phyloP scores from a whole-genome alignment of 805 yeast genomes.

The Candida cerambycidarum region DNA sequence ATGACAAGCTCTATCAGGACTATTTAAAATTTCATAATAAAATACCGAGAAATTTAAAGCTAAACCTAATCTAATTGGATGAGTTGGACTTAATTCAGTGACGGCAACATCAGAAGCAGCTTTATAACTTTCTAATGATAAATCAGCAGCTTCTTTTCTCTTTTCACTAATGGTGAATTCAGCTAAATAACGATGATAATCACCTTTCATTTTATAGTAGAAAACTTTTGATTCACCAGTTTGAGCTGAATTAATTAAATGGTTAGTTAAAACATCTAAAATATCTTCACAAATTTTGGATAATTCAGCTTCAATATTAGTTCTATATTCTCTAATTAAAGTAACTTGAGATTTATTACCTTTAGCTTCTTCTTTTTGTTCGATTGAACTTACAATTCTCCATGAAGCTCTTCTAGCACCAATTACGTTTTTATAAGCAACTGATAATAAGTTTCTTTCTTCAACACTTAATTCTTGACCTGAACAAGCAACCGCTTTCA shows the following conservation, averaged over 20 bases:
- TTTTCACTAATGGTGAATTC: slow-evolving; percentile 91
- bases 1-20: slow-evolving; percentile 98
- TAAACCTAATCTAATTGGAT: slow-evolving; percentile 96
- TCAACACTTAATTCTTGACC: slow-evolving; percentile 96
- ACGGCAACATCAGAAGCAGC: slow-evolving; percentile 96
- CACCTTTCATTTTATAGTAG: slow-evolving; percentile 99
- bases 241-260: slow-evolving; percentile 90
- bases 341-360: slow-evolving; percentile 89
- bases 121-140: slow-evolving; percentile 91
- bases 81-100: slow-evolving; percentile 96
- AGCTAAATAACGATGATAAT: slow-evolving; percentile 97
- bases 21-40: slow-evolving; percentile 96
- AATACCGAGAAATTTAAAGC: slow-evolving; percentile 97
- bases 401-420: slow-evolving; percentile 99
- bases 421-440: slow-evolving; percentile 96
- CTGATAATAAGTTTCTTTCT: slow-evolving; percentile 95
- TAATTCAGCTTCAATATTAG: slow-evolving; percentile 90
- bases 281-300: slow-evolving; percentile 93
- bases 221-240: slow-evolving; percentile 98
- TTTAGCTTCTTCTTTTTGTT: slow-evolving; percentile 96
- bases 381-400: slow-evolving; percentile 98
- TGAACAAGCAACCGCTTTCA: slow-evolving; percentile 95
- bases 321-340: slow-evolving; percentile 90
- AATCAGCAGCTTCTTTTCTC: slow-evolving; percentile 89
- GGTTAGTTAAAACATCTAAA: slow-evolving; percentile 79